These are phyloP conservation scores for Clonostachys byssicola DNA, from an alignment of 2,329 filamentous ascomycete species.

Conservation along the genomic window DNA sequence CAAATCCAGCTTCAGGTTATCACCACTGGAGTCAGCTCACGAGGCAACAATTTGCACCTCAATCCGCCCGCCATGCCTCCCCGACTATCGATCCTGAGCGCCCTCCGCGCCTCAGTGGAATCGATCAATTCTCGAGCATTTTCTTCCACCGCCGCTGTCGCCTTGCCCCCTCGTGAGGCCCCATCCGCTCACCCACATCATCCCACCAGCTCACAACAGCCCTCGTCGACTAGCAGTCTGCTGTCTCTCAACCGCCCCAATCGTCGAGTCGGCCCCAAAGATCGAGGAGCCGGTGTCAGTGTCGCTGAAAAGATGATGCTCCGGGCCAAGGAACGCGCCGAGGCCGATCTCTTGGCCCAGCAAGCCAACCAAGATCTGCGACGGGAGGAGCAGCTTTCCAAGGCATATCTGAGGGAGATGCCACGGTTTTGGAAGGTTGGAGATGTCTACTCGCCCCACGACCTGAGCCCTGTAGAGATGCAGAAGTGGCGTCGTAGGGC, in stretches of 20 bases:
- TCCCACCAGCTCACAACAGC: not conserved
- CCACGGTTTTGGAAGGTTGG: slow-evolving; percentile 70
- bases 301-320: slow-evolving; percentile 19
- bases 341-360: slow-evolving; percentile 14
- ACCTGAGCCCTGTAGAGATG: slow-evolving; percentile 75
- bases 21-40: too few relatives aligned
- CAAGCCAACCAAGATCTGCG: slow-evolving; percentile 29
- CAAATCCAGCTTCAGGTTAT: too few relatives aligned
- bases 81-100: slow-evolving; percentile 21
- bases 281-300: slow-evolving; percentile 4
- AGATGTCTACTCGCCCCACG: slow-evolving; percentile 88
- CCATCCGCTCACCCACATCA: not conserved
- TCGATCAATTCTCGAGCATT: slow-evolving; percentile 16
- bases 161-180: slow-evolving; percentile 7
- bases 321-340: slow-evolving; percentile 12
- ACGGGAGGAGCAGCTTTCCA: slow-evolving; percentile 30
- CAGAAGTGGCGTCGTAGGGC: slow-evolving; percentile 67
- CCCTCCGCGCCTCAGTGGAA: slow-evolving; percentile 10
- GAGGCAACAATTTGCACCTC: not conserved
- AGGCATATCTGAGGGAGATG: slow-evolving; percentile 59
- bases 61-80: slow-evolving; percentile 29
- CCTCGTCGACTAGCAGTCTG: slow-evolving; percentile 14
- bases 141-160: slow-evolving; percentile 17
- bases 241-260: slow-evolving; percentile 12
- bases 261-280: slow-evolving; percentile 9